These are phyloP conservation scores for Penicillium subrubescens DNA, from an alignment of 495 filamentous ascomycete species.

Conservation along the genomic window DNA sequence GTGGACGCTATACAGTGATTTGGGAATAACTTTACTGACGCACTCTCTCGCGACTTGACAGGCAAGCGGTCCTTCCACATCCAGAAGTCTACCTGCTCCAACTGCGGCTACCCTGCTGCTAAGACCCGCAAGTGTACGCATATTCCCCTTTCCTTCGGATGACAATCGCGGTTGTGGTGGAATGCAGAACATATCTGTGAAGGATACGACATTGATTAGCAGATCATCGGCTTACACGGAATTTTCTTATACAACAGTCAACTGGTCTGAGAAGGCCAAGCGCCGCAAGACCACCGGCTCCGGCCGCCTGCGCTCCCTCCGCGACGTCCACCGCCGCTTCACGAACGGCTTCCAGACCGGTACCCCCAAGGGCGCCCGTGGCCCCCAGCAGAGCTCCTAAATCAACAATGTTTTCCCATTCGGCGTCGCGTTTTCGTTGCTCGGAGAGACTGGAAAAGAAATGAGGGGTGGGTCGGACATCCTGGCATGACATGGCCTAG, in stretches of 20 bases:
- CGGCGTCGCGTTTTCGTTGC: slow-evolving; percentile 49
- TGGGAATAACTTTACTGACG: slow-evolving; percentile 29
- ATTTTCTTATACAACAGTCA: slow-evolving; percentile 62
- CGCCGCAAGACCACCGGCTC: slow-evolving; percentile 98
- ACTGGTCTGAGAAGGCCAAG: slow-evolving; percentile 99
- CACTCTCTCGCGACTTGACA: slow-evolving; percentile 43
- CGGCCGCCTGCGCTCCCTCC: slow-evolving; percentile 90
- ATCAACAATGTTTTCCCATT: slow-evolving; percentile 35
- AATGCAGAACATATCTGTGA: slow-evolving; percentile 14
- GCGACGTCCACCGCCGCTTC: slow-evolving; percentile 84
- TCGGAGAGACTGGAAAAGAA: slow-evolving; percentile 48
- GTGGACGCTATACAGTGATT: slow-evolving; percentile 4
- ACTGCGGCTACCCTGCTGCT: slow-evolving; percentile 96
- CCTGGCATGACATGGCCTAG: slow-evolving; percentile 49
- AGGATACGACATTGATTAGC: slow-evolving; percentile 6
- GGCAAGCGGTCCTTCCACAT: slow-evolving; percentile 96
- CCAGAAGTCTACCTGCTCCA: slow-evolving; percentile 97
- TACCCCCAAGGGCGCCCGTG: slow-evolving; percentile 80
- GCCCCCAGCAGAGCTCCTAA: slow-evolving; percentile 54
- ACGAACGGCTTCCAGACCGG: slow-evolving; percentile 96
- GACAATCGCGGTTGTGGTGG: slow-evolving; percentile 6
- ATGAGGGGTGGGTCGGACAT: slow-evolving; percentile 30
- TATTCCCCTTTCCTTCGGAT: slow-evolving; percentile 24
- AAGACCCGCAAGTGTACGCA: slow-evolving; percentile 98
- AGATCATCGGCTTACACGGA: slow-evolving; percentile 36